A percentile compares a stretch with the other conserved stretches of the same genome.
phyloP scores from a whole-genome alignment of 768 basidiomycete genomes.

The Rhodocollybia butyracea region DNA sequence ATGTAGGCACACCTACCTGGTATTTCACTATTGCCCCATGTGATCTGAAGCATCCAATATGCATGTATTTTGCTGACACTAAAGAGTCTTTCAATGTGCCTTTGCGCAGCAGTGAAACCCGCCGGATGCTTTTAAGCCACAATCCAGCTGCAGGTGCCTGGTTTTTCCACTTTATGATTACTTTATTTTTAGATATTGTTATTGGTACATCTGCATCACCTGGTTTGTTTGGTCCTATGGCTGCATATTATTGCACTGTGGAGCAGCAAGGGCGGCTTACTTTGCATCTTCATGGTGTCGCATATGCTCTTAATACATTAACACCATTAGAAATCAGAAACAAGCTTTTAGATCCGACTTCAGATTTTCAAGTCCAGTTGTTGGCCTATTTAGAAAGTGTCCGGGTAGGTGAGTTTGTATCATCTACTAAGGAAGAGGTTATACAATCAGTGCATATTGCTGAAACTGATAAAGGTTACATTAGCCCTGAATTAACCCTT shows the following conservation, averaged over 20 bases:
- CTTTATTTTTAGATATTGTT: slow-evolving; percentile 13
- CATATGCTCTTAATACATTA: slow-evolving; percentile 28
- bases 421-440: slow-evolving; percentile 18
- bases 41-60: no score
- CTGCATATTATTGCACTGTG: slow-evolving; percentile 21
- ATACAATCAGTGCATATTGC: not conserved
- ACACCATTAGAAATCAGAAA: slow-evolving; percentile 33
- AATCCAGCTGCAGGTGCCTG: slow-evolving; percentile 16
- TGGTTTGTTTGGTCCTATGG: slow-evolving; percentile 16
- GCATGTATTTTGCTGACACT: slow-evolving; percentile 15
- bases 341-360: slow-evolving; percentile 16
- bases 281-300: slow-evolving; percentile 34
- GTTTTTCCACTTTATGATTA: slow-evolving; percentile 18
- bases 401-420: slow-evolving; percentile 29
- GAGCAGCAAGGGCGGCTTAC: slow-evolving; percentile 20
- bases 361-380: slow-evolving; percentile 21
- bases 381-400: slow-evolving; percentile 26
- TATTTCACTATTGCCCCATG: no score
- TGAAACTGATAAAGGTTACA: not conserved
- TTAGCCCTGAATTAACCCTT: slow-evolving; percentile 20
- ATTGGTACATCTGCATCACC: not conserved
- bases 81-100: slow-evolving; percentile 15
- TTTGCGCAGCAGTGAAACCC: not conserved
- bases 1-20: no score
- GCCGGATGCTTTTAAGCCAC: slow-evolving; percentile 1